A percentile compares a stretch with the other conserved stretches of the same genome.
Evolutionary conservation across 768 basidiomycete species (phyloP).

Genomic region (Leccinum boreale): DNA sequence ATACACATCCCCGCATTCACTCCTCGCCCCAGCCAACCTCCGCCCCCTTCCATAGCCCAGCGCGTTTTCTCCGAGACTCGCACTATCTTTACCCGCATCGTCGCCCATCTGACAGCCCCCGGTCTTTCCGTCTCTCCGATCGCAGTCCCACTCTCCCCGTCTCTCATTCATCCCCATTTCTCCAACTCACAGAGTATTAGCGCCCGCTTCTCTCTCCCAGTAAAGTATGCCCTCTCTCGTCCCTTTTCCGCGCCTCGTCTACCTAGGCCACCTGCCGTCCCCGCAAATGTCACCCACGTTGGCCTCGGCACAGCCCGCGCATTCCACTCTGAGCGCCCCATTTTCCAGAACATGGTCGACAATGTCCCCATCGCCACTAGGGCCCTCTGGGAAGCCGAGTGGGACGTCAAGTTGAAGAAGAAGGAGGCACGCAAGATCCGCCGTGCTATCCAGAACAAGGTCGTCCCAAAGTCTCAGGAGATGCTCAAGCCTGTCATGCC

Average conservation of each 20-base stretch:
- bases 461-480: constrained; percentile 22
- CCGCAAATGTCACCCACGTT: constrained; percentile 57
- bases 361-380: constrained; percentile 77
- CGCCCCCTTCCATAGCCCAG: no score
- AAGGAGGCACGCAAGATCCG: constrained; percentile 31
- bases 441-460: constrained; percentile 21
- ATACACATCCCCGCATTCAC: no score
- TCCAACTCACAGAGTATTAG: constrained; percentile 41
- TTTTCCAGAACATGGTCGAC: constrained; percentile 77
- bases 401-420: constrained; percentile 55
- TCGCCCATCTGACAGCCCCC: no score
- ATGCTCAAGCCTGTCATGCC: constrained; percentile 22
- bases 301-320: constrained; percentile 75
- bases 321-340: constrained; percentile 68
- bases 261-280: constrained; percentile 52
- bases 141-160: constrained; percentile 4
- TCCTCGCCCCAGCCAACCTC: no score
- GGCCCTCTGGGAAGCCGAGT: constrained; percentile 72
- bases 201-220: constrained; percentile 54
- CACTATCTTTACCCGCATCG: no score
- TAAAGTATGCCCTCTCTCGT: constrained; percentile 47
- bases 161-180: constrained; percentile 15
- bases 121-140: constrained; percentile 36
- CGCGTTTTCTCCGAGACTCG: no score
- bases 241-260: constrained; percentile 49